Evolutionary conservation across 192 early-diverging fungal species (phyloP), one percentile per base, ranked within the genome.

Genomic region (Gorgonomyces haynaldii): DNA sequence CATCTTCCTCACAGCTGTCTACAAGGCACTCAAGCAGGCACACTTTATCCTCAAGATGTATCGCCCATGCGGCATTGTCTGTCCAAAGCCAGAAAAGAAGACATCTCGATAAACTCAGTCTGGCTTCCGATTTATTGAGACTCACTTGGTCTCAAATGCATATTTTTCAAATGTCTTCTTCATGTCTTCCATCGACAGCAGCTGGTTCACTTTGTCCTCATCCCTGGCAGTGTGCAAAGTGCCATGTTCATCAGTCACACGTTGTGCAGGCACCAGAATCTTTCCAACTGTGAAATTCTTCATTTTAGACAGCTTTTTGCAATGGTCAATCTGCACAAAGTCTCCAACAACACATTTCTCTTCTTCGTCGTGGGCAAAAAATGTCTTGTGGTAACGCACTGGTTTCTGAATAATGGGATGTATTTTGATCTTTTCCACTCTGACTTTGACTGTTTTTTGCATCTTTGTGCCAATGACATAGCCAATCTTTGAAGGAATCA

Each of bases 271-370:
- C 16, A 34, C 48, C 10, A 67, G 49, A 32, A 96, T 82, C 59
- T 89, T 86, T 4, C 83, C 86, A n/a, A 96, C 72, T 9, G 76
- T 72, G 63, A 92, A 96, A 51, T 79, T 71, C 70, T 96, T 96
- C 61, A 66, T 72, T 60, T 83, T 84, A 70, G 87, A 89, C 34
- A 91, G 38, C 39, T 88, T 89, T 49, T 79, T 58, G 71, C 87
- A 91, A 37, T 82, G 77, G 56, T 96, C 87, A 51, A 96, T 96
- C 29, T 83, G 77, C 25, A 96, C 91, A 44, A 85, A 78, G 59
- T 96, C 91, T 30, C 91, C 91, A 16, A 92, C 60, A 28, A 78
- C 78, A 65, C 88, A 89, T 45, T 78, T 50, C 46, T 84, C 74
- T 4, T 78, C 69, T 40, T 79, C 83, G 57, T 96, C 91, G 64